Evolutionary conservation across 108 stramenopile genomes (phyloP).

Genomic region (Cyclotella atomus): DNA sequence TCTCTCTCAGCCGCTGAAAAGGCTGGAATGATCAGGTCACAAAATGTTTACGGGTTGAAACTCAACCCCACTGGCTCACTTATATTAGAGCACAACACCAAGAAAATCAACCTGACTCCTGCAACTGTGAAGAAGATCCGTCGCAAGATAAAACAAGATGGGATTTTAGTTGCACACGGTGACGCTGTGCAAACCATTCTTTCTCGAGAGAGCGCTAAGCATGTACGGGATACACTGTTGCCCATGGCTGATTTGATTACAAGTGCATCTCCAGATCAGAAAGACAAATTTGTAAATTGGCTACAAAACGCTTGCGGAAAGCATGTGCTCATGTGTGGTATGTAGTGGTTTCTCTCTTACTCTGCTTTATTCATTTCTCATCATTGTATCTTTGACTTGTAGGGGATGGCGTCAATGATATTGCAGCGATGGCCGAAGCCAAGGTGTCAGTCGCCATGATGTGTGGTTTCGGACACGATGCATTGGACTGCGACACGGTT

Average conservation of each 20-base stretch:
- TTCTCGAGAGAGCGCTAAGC: slow-evolving; percentile 10
- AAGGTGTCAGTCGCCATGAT: slow-evolving; percentile 81
- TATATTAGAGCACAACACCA: slow-evolving; percentile 24
- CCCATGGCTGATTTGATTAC: slow-evolving; percentile 51
- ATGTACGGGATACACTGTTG: slow-evolving; percentile 8
- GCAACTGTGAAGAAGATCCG: slow-evolving; percentile 16
- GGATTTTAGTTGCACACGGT: slow-evolving; percentile 49
- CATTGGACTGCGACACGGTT: slow-evolving; percentile 48
- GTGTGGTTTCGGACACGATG: slow-evolving; percentile 70
- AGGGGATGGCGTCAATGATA: slow-evolving; percentile 92
- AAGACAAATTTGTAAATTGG: slow-evolving; percentile 42
- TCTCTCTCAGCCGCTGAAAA: slow-evolving; percentile 53
- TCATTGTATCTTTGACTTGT: background rate
- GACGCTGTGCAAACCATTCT: slow-evolving; percentile 54
- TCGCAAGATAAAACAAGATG: slow-evolving; percentile 19
- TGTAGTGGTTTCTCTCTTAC: slow-evolving; percentile 1
- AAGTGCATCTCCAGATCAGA: slow-evolving; percentile 61
- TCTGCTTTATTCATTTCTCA: background rate
- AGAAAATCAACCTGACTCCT: slow-evolving; percentile 6
- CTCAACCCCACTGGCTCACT: background rate
- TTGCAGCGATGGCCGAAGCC: slow-evolving; percentile 89
- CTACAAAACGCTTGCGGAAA: slow-evolving; percentile 42
- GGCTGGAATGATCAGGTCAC: slow-evolving; percentile 37
- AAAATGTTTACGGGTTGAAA: slow-evolving; percentile 51
- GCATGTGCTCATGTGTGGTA: slow-evolving; percentile 69